Conservation (phyloP, 208 protist species). For the Zelonia costaricensis region DNA sequence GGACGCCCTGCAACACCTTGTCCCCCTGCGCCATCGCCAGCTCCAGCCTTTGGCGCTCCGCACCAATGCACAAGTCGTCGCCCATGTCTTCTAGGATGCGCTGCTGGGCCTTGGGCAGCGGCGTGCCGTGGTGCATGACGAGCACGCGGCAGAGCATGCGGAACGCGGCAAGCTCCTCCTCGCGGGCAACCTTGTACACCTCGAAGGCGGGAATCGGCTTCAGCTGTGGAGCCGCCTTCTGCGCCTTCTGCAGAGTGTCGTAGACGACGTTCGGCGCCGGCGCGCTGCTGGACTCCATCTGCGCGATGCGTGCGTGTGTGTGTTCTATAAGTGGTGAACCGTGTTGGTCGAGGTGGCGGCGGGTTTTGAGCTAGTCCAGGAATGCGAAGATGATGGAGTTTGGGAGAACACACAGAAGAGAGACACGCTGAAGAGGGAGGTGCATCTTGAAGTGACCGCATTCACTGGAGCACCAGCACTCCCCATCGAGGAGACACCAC, state of each 20-base stretch:
- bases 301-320: background rate
- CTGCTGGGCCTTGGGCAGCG: constrained; percentile 41
- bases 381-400: too few species aligned
- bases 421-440: too few species aligned
- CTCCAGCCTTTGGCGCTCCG: constrained; percentile 44
- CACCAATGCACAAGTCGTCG: constrained; percentile 43
- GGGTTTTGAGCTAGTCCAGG: too few species aligned
- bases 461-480: too few species aligned
- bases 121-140: constrained; percentile 63
- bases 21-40: constrained; percentile 49
- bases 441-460: too few species aligned
- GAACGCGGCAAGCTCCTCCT: constrained; percentile 79
- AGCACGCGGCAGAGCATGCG: constrained; percentile 80
- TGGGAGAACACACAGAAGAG: too few species aligned
- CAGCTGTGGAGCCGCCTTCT: constrained; percentile 29
- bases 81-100: constrained; percentile 80
- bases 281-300: constrained; percentile 9
- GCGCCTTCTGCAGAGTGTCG: constrained; percentile 46
- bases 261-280: constrained; percentile 44
- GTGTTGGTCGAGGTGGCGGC: too few species aligned
- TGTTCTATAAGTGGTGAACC: too few species aligned
- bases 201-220: constrained; percentile 61
- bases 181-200: constrained; percentile 78
- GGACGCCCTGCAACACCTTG: constrained; percentile 48
- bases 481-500: too few species aligned